Conservation (phyloP, 495 filamentous ascomycete species). For the Parathielavia hyrcaniae region DNA sequence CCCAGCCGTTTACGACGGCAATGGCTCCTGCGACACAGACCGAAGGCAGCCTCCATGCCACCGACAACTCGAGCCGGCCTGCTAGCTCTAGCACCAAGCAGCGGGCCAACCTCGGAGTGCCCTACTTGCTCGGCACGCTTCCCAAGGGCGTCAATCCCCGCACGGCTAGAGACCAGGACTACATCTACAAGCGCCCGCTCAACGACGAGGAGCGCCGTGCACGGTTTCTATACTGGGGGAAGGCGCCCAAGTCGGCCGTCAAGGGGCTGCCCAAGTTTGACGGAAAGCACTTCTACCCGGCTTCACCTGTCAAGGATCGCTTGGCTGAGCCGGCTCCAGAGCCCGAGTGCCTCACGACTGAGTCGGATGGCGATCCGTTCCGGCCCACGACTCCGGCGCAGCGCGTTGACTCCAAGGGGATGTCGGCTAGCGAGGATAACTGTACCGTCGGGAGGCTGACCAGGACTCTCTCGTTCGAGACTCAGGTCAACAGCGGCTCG, state of each 20-base stretch:
- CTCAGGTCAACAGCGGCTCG: conserved; percentile 19
- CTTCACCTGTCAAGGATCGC: conserved; percentile 42
- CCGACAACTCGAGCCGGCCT: background rate
- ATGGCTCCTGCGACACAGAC: background rate
- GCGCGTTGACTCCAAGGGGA: conserved; percentile 21
- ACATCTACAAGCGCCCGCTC: conserved; percentile 43
- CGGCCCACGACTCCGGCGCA: conserved; percentile 28
- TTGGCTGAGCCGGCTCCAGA: conserved; percentile 1
- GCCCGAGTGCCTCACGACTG: conserved; percentile 19
- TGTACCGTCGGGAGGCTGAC: conserved; percentile 12
- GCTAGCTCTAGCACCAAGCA: conserved; percentile 12
- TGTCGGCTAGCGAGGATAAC: conserved; percentile 22
- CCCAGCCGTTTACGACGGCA: conserved; percentile 3
- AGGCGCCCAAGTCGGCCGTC: conserved; percentile 35
- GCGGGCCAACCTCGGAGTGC: conserved; percentile 23
- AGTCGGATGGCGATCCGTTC: conserved; percentile 37
- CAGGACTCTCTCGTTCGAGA: conserved; percentile 22
- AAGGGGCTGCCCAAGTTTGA: conserved; percentile 51
- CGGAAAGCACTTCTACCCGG: conserved; percentile 51
- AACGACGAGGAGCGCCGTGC: conserved; percentile 47
- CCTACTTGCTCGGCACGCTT: conserved; percentile 42
- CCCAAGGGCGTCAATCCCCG: conserved; percentile 36
- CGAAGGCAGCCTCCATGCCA: background rate
- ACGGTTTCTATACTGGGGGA: conserved; percentile 47
- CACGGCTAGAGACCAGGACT: conserved; percentile 33